A percentile compares a stretch with the other conserved stretches of the same genome.
phyloP scores from a whole-genome alignment of 148 eudicot species.

The Euryodendron excelsum region DNA sequence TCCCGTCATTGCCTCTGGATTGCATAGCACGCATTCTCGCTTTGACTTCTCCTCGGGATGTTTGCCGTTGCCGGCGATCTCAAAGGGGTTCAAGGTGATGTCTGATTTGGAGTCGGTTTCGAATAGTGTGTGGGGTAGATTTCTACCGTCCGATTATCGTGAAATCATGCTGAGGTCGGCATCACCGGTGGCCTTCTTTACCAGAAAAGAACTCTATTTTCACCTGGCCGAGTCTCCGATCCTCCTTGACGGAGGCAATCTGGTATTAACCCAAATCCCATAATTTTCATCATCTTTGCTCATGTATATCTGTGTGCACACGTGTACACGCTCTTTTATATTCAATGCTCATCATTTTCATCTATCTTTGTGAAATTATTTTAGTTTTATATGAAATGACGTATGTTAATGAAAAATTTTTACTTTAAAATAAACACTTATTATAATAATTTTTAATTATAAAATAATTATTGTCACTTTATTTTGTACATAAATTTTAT shows the following conservation, averaged over 20 bases:
- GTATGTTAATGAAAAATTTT: no score
- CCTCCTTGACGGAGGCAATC: conserved; percentile 4
- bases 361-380: no score
- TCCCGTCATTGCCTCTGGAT: not conserved
- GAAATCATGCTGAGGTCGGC: conserved; percentile 28
- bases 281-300: no score
- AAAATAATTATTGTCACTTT: no score
- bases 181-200: not conserved
- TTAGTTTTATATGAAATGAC: no score
- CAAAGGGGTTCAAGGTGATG: conserved; percentile 14
- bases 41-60: conserved; percentile 23
- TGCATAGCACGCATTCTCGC: conserved; percentile 21
- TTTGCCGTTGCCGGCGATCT: conserved; percentile 18
- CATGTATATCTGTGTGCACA: no score
- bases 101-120: no score
- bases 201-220: conserved; percentile 43
- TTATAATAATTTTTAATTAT: no score
- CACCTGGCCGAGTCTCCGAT: conserved; percentile 35
- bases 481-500: no score
- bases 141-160: conserved; percentile 32
- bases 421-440: no score
- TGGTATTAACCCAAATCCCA: conserved; percentile 3
- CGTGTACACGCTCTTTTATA: no score
- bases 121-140: conserved; percentile 30
- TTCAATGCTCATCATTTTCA: no score